Evolutionary conservation across 352 stramenopile species (phyloP), one percentile per base, ranked within the genome.

Genomic region (Phytophthora palmivora): DNA sequence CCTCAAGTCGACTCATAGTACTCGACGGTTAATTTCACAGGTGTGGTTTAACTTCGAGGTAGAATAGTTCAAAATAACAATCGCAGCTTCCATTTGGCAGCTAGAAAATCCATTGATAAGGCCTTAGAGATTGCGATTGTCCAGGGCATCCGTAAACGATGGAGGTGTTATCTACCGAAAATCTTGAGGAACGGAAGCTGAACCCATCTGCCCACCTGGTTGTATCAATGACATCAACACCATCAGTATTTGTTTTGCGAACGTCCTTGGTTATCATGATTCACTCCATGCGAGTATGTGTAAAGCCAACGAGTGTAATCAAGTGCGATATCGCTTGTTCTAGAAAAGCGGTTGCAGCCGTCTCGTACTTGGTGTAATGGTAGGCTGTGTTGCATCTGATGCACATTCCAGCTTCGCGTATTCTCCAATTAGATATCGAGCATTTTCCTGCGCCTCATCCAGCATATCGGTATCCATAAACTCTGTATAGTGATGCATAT

Each of bases 401-500:
- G 76, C 74, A 10, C 42, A 28, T 58, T 93, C 82, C 1, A 91
- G 73, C 39, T 80, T 84, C 32, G 57, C 42, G 59, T 95, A 95
- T 48, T 89, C 82, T 11, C 75, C 66, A 16, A 91, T 84, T 2
- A 94, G 48, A 47, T 74, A 87, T 39, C 59, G 70, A 21, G 76
- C 75, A 43, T 88, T 90, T 45, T 91, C 79, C 18, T 82, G 67
- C 15, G 79, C 84, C 15, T 91, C 64, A 16, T 76, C 46, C 28
- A 95, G 67, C 37, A 75, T 62, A 1, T 52, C 70, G 2, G 22
- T 43, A 16, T 94, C 85, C 83, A 96, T 92, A 50, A 84, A 94
- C 56, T 94, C 78, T 1, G 79, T 82, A 72, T 97, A 97, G 67
- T 97, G 90, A 47, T 97, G 90, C 50, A 96, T 50, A 60, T 96